phyloP scores from a whole-genome alignment of 2,329 filamentous ascomycete species.

The Neonectria hederae region DNA sequence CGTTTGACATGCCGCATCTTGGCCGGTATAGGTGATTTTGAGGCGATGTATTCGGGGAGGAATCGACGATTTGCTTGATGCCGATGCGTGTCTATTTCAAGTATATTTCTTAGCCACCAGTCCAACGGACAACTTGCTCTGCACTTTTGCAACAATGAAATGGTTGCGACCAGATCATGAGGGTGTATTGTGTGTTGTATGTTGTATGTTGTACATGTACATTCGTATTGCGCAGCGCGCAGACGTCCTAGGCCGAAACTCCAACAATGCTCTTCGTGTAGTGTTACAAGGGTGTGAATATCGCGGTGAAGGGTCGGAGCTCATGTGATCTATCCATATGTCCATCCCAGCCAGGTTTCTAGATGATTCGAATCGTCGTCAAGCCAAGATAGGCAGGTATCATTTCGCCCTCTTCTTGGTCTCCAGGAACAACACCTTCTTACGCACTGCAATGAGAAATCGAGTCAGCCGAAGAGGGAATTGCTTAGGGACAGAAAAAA shows the following conservation, averaged over 20 bases:
- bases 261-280: slow-evolving; percentile 43
- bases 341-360: slow-evolving; percentile 8
- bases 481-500: background rate
- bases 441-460: slow-evolving; percentile 71
- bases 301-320: slow-evolving; percentile 5
- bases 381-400: slow-evolving; percentile 15
- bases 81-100: background rate
- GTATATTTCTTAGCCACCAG: background rate
- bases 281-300: slow-evolving; percentile 42
- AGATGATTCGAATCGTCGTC: slow-evolving; percentile 26
- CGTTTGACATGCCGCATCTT: background rate
- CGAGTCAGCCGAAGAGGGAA: background rate
- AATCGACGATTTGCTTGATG: background rate
- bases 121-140: background rate
- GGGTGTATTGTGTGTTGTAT: slow-evolving; percentile 22
- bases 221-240: slow-evolving; percentile 35
- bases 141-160: background rate
- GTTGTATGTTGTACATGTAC: slow-evolving; percentile 39
- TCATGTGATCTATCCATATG: slow-evolving; percentile 25
- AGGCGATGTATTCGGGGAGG: background rate
- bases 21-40: background rate
- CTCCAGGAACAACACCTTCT: slow-evolving; percentile 95
- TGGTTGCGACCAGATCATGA: slow-evolving; percentile 7
- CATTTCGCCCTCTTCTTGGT: slow-evolving; percentile 80
- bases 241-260: slow-evolving; percentile 41